Evolutionary conservation across 768 basidiomycete genomes (phyloP).

Genomic region (Boletus subcaerulescens): DNA sequence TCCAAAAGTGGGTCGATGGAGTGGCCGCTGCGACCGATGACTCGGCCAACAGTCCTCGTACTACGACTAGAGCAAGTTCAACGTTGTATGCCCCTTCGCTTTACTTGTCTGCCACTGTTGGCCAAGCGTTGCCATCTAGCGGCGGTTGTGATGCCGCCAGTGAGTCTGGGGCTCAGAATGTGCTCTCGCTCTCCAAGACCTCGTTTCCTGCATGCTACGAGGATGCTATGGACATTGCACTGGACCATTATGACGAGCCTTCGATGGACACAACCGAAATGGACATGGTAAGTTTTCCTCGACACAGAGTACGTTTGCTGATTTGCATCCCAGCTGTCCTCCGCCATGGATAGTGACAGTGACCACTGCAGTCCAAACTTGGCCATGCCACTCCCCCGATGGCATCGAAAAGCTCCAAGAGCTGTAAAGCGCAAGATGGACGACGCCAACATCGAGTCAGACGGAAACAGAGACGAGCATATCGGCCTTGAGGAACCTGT

Average conservation of each 20-base stretch:
- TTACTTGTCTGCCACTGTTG: neutral
- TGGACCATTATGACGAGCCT: neutral
- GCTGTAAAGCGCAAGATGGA: neutral
- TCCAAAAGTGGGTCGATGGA: slow-evolving; percentile 1
- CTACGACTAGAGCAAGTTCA: neutral
- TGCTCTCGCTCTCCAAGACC: neutral
- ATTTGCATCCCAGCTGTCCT: neutral
- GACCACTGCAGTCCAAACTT: neutral
- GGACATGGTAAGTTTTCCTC: neutral
- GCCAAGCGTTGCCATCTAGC: neutral
- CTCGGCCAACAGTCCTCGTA: neutral
- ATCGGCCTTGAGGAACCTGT: neutral
- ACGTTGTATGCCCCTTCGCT: neutral
- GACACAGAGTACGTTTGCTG: neutral
- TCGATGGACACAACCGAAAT: neutral
- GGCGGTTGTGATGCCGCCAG: neutral
- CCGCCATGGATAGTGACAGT: no score
- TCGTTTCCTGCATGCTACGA: neutral
- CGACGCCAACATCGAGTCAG: neutral
- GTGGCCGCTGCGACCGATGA: neutral
- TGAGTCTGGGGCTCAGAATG: neutral
- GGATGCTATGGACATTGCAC: neutral
- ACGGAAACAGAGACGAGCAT: neutral
- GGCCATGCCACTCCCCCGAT: neutral
- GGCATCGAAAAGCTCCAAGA: neutral